phyloP scores from a whole-genome alignment of 2,329 filamentous ascomycete genomes.

The Escovopsis weberi region DNA sequence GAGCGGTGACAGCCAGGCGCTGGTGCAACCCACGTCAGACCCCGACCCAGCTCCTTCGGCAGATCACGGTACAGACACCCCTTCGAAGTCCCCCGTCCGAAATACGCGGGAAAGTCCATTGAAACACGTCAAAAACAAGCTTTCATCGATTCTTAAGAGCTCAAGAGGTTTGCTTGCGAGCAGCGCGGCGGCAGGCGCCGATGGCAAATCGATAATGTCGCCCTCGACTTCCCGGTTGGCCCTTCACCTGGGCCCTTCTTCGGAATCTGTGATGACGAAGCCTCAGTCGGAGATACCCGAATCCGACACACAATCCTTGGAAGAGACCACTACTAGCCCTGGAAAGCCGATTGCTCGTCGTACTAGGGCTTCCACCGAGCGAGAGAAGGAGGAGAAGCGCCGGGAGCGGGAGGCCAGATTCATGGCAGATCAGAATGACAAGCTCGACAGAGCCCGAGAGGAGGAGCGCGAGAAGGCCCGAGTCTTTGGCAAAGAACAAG shows the following conservation, averaged over 20 bases:
- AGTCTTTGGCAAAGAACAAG: slow-evolving; percentile 42
- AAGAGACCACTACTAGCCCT: slow-evolving; percentile 26
- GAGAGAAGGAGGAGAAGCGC: slow-evolving; percentile 51
- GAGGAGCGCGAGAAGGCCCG: slow-evolving; percentile 57
- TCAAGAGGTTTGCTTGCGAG: slow-evolving; percentile 78
- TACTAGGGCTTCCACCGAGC: slow-evolving; percentile 44
- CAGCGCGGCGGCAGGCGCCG: slow-evolving; percentile 49
- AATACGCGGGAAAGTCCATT: slow-evolving; percentile 59
- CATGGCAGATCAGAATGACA: slow-evolving; percentile 44
- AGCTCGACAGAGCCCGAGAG: slow-evolving; percentile 52
- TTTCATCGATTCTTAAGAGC: slow-evolving; percentile 80
- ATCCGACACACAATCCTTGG: slow-evolving; percentile 7
- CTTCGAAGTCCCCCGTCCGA: slow-evolving; percentile 41
- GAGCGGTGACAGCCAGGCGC: slow-evolving; percentile 13
- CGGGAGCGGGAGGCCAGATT: slow-evolving; percentile 50
- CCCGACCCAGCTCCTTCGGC: slow-evolving; percentile 36
- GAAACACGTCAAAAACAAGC: slow-evolving; percentile 82
- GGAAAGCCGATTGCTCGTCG: slow-evolving; percentile 28
- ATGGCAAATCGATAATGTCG: slow-evolving; percentile 44
- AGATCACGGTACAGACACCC: slow-evolving; percentile 27
- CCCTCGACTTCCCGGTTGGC: slow-evolving; percentile 35
- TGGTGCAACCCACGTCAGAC: slow-evolving; percentile 48
- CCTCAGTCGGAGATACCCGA: slow-evolving; percentile 10
- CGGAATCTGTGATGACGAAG: slow-evolving; percentile 28
- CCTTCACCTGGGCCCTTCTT: slow-evolving; percentile 29